A percentile compares a stretch with the other conserved stretches of the same genome.
phyloP scores from a whole-genome alignment of 139 green algal genomes.

The Haematococcus lacustris region DNA sequence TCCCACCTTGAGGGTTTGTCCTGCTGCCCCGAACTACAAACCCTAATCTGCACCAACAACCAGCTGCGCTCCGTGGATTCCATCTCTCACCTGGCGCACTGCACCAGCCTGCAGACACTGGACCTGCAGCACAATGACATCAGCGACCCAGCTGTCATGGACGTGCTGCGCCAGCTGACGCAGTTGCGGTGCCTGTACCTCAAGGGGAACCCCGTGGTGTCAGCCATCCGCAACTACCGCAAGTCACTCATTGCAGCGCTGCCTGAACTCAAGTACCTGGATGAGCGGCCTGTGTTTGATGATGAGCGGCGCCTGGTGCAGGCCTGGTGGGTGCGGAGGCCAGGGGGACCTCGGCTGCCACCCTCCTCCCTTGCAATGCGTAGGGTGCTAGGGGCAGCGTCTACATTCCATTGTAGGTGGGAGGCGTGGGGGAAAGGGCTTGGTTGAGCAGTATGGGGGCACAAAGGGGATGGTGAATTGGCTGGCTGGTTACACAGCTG shows the following conservation, averaged over 20 bases:
- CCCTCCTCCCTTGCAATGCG: too few species aligned
- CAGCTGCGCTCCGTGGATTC: conserved; percentile 35
- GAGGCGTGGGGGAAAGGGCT: too few species aligned
- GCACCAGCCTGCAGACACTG: conserved; percentile 47
- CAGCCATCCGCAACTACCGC: conserved; percentile 64
- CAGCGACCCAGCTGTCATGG: conserved; percentile 39
- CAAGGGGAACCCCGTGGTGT: conserved; percentile 74
- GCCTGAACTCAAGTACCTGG: conserved; percentile 68
- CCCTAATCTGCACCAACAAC: conserved; percentile 64
- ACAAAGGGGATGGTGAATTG: too few species aligned
- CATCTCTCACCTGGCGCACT: conserved; percentile 38
- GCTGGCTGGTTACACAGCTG: too few species aligned
- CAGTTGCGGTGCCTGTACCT: conserved; percentile 81
- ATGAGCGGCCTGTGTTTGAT: conserved; percentile 78
- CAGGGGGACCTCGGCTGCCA: too few species aligned
- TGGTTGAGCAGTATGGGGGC: too few species aligned
- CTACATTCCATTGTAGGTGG: too few species aligned
- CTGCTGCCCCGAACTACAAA: conserved; percentile 40
- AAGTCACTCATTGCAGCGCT: conserved; percentile 58
- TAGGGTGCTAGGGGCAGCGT: too few species aligned
- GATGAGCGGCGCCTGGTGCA: conserved; percentile 57
- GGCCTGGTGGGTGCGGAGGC: conserved; percentile 70
- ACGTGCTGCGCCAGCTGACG: conserved; percentile 49
- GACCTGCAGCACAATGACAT: conserved; percentile 78
- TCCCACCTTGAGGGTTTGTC: conserved; percentile 43